phyloP scores from a whole-genome alignment of 2,329 filamentous ascomycete genomes.

The Acrocalymma vagum region DNA sequence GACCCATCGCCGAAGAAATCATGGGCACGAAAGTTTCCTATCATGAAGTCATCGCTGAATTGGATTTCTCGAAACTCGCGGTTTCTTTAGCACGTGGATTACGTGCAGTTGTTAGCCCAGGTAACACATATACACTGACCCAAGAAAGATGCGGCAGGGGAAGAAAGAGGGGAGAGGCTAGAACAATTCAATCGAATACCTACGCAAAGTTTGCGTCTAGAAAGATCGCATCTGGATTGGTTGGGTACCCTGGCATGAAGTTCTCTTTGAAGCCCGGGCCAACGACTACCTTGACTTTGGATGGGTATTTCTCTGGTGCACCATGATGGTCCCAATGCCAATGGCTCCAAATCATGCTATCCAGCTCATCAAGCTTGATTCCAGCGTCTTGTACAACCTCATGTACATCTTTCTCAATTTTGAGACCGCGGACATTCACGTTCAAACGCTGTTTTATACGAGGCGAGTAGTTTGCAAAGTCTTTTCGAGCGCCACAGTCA shows the following conservation, averaged over 20 bases:
- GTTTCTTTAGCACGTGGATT: neutral
- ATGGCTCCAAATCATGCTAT: constrained; percentile 54
- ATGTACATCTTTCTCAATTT: constrained; percentile 21
- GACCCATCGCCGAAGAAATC: constrained; percentile 65
- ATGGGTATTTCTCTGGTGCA: constrained; percentile 56
- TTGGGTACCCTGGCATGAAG: constrained; percentile 59
- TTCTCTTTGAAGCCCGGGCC: constrained; percentile 60
- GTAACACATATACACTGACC: too few species aligned
- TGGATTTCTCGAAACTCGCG: constrained; percentile 13
- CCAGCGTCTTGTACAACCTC: constrained; percentile 31
- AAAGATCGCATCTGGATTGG: constrained; percentile 18
- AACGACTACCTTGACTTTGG: constrained; percentile 57
- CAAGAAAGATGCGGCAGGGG: too few species aligned
- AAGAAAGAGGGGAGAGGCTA: neutral
- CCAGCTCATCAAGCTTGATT: constrained; percentile 32
- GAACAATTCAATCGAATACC: constrained; percentile 16
- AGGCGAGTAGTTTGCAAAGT: constrained; percentile 23
- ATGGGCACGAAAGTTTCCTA: constrained; percentile 55
- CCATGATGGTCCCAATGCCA: constrained; percentile 62
- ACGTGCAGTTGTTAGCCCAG: constrained; percentile 2
- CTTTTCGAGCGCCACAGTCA: constrained; percentile 21
- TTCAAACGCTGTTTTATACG: constrained; percentile 18
- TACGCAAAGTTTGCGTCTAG: constrained; percentile 19
- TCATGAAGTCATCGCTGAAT: constrained; percentile 22
- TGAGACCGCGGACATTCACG: constrained; percentile 18